Evolutionary conservation across 1,139 yeast genomes (phyloP).

Genomic region (Wickerhamiella infanticola): DNA sequence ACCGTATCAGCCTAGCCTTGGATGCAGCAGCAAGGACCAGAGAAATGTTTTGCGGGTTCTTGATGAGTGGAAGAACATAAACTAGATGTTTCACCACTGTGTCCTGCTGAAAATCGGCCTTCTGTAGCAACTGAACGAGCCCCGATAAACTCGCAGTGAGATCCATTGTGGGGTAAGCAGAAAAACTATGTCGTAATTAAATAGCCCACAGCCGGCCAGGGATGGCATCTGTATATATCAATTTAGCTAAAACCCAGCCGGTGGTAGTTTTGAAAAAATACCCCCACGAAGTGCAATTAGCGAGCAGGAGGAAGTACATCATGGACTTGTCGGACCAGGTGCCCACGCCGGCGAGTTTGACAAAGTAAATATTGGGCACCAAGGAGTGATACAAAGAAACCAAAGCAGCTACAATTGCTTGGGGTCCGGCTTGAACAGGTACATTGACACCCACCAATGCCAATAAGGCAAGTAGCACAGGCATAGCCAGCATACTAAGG

Average conservation of each 20-base stretch:
- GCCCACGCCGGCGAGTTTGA: neutral
- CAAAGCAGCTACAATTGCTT: neutral
- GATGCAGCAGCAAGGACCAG: slow-evolving; percentile 35
- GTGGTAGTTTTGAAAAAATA: neutral
- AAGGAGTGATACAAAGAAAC: slow-evolving; percentile 1
- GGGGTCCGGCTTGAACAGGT: neutral
- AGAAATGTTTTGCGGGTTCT: slow-evolving; percentile 40
- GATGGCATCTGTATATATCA: neutral
- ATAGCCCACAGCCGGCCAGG: neutral
- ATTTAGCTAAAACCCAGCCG: neutral
- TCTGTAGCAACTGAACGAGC: neutral
- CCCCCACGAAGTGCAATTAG: neutral
- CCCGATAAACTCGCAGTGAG: neutral
- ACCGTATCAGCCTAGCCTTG: slow-evolving; percentile 3
- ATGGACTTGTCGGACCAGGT: neutral
- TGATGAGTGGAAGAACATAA: slow-evolving; percentile 36
- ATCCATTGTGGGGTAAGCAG: neutral
- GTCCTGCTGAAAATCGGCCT: neutral
- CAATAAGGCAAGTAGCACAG: neutral
- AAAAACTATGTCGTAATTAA: neutral
- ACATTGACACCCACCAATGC: neutral
- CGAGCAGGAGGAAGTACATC: neutral
- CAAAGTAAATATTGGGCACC: neutral
- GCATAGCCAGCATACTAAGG: neutral
- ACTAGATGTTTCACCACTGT: slow-evolving; percentile 5